phyloP scores from a whole-genome alignment of 495 filamentous ascomycete genomes.

The Daldinia grandis region DNA sequence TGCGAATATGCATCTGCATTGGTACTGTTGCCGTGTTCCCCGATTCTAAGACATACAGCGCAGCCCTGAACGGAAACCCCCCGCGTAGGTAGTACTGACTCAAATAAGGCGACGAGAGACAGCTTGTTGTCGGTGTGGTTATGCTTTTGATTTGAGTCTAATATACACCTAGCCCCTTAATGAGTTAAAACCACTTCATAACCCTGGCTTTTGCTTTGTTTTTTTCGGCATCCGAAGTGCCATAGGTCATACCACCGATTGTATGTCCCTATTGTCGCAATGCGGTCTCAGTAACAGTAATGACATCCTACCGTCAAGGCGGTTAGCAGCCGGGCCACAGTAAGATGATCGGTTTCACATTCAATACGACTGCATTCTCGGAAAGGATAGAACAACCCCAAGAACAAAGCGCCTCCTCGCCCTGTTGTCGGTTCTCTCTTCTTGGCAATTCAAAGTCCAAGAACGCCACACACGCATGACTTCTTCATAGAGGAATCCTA shows the following conservation, averaged over 20 bases:
- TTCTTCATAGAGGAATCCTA: constrained; percentile 22
- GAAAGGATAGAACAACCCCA: not conserved
- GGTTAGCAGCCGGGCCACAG: not conserved
- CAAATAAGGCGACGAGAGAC: constrained; percentile 11
- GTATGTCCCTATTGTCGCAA: not conserved
- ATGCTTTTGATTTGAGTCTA: not conserved
- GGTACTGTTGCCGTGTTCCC: constrained; percentile 26
- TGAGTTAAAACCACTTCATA: not conserved
- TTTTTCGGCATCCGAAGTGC: not conserved
- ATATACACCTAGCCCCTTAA: not conserved
- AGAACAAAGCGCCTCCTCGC: not conserved
- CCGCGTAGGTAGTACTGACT: constrained; percentile 33
- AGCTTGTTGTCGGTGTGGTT: not conserved
- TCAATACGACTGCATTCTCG: constrained; percentile 9
- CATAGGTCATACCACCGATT: not conserved
- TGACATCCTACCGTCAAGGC: not conserved
- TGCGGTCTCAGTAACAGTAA: not conserved
- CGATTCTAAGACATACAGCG: constrained; percentile 23
- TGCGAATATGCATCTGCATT: constrained; percentile 25
- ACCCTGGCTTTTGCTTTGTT: no score
- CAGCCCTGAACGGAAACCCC: constrained; percentile 24
- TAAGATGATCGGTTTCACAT: constrained; percentile 11
- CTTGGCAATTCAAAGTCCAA: constrained; percentile 10
- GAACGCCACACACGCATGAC: not conserved
- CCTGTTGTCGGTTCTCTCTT: not conserved